Evolutionary conservation across 2,329 filamentous ascomycete genomes (phyloP), one percentile per base, ranked within the genome.

Genomic region (Geoglossum cookeanum): DNA sequence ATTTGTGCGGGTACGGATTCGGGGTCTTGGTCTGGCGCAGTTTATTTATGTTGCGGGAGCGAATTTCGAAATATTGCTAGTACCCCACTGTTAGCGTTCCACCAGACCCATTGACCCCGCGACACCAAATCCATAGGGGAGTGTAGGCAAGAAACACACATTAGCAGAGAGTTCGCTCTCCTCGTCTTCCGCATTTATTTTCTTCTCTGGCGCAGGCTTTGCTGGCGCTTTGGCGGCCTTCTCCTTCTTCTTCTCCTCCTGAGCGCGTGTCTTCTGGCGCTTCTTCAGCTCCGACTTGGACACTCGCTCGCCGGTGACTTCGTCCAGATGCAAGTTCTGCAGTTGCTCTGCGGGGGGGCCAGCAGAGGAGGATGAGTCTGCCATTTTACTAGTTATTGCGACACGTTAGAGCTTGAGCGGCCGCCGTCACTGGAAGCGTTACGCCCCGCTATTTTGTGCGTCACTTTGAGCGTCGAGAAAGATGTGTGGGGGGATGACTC

Each of bases 61-160:
- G 86, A 68, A 97, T 94, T 74, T 98, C 92, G 69, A 95, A 96
- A 76, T 97, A 98, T 83, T 87, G 83, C 80, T 85, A 65, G 13
- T 29, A 9, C 54, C 44, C 54, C 54, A 55, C 49, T 32, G 37
- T 53, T 52, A 53, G 49, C 15, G 49, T 37, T 35, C 8, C 5
- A 8, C 27, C 15, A 13, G 51, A 51, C 57, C 37, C 37, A 45
- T 32, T 55, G 39, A 42, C 39, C 39, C 13, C 37, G 37, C 37
- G 37, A 15, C 9, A 42, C n/a, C 4, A 42, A 15, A 54, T 30
- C 48, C 22, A 17, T 48, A 22, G 51, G 56, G 68, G 13, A 52
- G 32, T 6, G 22, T 17, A 9, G 32, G 22, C 15, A 3, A 17
- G 17, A 67, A 33, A 74, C 77, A 68, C 66, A 85, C 83, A 68